phyloP scores from a whole-genome alignment of 1,139 yeast genomes.

The Kodamaea plutei region DNA sequence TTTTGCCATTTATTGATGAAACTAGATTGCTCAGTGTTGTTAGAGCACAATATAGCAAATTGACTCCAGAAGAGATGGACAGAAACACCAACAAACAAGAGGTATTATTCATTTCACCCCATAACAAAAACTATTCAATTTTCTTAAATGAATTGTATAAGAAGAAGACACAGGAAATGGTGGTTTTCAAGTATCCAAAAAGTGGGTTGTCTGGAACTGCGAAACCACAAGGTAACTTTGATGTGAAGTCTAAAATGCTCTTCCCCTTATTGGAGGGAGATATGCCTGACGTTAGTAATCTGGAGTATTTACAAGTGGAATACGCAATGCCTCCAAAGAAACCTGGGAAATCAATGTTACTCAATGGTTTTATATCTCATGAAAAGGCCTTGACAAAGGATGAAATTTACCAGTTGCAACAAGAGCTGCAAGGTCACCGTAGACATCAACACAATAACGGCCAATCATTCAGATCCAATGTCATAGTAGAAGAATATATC shows the following conservation, averaged over 20 bases:
- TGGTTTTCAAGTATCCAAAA: conserved; percentile 43
- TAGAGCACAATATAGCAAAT: conserved; percentile 54
- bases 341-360: conserved; percentile 73
- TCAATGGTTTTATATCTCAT: conserved; percentile 74
- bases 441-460: conserved; percentile 25
- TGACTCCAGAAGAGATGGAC: conserved; percentile 64
- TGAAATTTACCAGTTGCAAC: conserved; percentile 62
- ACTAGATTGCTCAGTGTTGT: conserved; percentile 65
- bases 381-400: conserved; percentile 58
- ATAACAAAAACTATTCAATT: conserved; percentile 44
- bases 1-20: conserved; percentile 88
- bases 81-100: conserved; percentile 69
- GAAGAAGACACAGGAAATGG: conserved; percentile 20
- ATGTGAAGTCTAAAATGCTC: conserved; percentile 40
- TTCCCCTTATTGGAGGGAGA: conserved; percentile 63
- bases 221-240: conserved; percentile 35
- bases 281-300: conserved; percentile 55
- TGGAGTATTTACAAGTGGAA: conserved; percentile 50
- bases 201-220: conserved; percentile 66
- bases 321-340: conserved; percentile 55
- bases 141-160: conserved; percentile 33
- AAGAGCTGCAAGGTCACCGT: conserved; percentile 40
- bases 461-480: conserved; percentile 29
- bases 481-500: conserved; percentile 36
- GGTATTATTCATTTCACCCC: conserved; percentile 54